phyloP scores from a whole-genome alignment of 768 basidiomycete genomes.

The Leccinellum rugosiceps region DNA sequence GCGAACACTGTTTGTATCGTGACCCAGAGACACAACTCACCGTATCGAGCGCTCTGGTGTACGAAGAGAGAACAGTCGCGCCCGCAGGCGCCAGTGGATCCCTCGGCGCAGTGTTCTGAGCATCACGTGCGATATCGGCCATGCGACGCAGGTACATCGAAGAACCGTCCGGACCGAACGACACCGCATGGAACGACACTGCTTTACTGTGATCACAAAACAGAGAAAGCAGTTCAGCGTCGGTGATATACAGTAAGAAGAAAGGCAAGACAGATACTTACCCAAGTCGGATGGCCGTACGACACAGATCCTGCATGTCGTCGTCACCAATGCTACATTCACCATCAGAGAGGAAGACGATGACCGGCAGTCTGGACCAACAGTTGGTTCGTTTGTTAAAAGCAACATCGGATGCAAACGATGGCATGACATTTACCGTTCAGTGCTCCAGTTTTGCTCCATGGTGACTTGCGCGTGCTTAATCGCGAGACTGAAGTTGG shows the following conservation, averaged over 20 bases:
- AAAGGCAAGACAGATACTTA: slow-evolving; percentile 12
- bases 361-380: slow-evolving; percentile 18
- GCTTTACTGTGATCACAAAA: slow-evolving; percentile 38
- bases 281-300: slow-evolving; percentile 44
- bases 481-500: slow-evolving; percentile 44
- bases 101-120: slow-evolving; percentile 42
- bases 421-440: slow-evolving; percentile 34
- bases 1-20: too few relatives aligned
- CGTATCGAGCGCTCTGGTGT: slow-evolving; percentile 48
- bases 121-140: slow-evolving; percentile 48
- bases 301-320: slow-evolving; percentile 40
- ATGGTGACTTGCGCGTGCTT: slow-evolving; percentile 34
- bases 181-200: slow-evolving; percentile 57
- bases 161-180: slow-evolving; percentile 41
- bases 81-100: slow-evolving; percentile 36
- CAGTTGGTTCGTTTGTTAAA: not conserved
- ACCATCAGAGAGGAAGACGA: slow-evolving; percentile 49
- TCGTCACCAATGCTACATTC: slow-evolving; percentile 40
- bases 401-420: not conserved
- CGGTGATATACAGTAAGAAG: rapidly evolving
- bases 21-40: slow-evolving; percentile 24
- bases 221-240: not conserved
- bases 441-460: slow-evolving; percentile 47
- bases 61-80: slow-evolving; percentile 42
- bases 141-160: slow-evolving; percentile 40